A percentile compares a stretch with the other conserved stretches of the same genome.
These are phyloP conservation scores for Madurella fahalii DNA, from an alignment of 2,329 filamentous ascomycete species.

Conservation along the genomic window DNA sequence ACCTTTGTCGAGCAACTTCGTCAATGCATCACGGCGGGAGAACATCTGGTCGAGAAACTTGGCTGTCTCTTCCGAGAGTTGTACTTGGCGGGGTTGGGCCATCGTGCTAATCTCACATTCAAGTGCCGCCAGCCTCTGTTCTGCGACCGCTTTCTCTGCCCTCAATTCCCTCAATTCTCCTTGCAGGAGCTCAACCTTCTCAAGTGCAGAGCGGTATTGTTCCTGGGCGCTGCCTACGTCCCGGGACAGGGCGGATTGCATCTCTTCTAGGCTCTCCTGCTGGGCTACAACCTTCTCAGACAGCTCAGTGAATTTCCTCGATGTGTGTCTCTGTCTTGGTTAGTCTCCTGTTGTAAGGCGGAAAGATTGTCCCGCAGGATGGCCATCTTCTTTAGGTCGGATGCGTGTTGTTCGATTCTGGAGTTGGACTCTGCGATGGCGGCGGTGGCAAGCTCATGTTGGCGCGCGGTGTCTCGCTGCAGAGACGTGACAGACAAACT, in stretches of 20 bases:
- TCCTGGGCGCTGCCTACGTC: slow-evolving; percentile 12
- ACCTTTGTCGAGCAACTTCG: slow-evolving; percentile 5
- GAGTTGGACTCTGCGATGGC: slow-evolving; percentile 14
- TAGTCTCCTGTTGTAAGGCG: slow-evolving; percentile 12
- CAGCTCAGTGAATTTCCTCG: slow-evolving; percentile 4
- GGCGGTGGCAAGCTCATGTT: slow-evolving; percentile 12
- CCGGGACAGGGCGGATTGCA: background rate
- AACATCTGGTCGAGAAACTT: slow-evolving; percentile 6
- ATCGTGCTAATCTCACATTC: slow-evolving; percentile 5
- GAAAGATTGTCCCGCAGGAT: slow-evolving; percentile 9
- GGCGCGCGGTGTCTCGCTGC: slow-evolving; percentile 9
- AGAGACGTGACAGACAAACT: slow-evolving; percentile 13
- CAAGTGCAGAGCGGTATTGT: slow-evolving; percentile 9
- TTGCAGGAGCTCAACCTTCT: slow-evolving; percentile 15
- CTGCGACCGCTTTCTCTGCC: slow-evolving; percentile 9
- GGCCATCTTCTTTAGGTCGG: slow-evolving; percentile 5
- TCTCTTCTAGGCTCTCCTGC: slow-evolving; percentile 9
- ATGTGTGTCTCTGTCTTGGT: slow-evolving; percentile 1
- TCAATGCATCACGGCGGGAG: slow-evolving; percentile 1
- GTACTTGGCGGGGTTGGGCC: background rate
- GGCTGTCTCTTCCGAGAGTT: background rate
- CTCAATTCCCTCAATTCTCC: slow-evolving; percentile 17
- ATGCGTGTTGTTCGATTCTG: slow-evolving; percentile 11
- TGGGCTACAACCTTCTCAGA: slow-evolving; percentile 5
- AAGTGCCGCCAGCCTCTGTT: slow-evolving; percentile 16